Conservation (phyloP, 2,329 filamentous ascomycete genomes). For the Ascochyta clinopodiicola region DNA sequence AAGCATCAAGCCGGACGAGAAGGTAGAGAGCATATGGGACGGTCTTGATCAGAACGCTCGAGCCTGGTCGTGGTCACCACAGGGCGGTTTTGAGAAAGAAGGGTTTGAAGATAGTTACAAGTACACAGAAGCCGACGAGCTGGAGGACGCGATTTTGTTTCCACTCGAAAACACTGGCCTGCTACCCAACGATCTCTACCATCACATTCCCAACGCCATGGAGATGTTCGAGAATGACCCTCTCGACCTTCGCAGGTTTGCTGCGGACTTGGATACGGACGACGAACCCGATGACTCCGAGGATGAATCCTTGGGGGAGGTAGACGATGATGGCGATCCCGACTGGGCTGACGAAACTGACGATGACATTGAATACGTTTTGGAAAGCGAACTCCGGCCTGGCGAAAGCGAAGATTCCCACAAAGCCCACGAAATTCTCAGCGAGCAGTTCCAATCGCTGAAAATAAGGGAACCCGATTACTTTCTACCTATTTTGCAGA, state of each 20-base stretch:
- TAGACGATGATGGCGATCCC: conserved; percentile 10
- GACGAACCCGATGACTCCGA: conserved; percentile 22
- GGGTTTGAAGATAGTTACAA: conserved; percentile 30
- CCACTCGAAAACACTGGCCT: conserved; percentile 41
- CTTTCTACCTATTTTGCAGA: conserved; percentile 22
- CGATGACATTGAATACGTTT: conserved; percentile 10
- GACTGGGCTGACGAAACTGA: conserved; percentile 18
- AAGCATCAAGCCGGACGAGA: conserved; percentile 47
- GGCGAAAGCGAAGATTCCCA: conserved; percentile 18
- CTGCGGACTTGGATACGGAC: conserved; percentile 27
- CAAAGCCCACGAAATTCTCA: conserved; percentile 13
- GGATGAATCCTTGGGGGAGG: conserved; percentile 17
- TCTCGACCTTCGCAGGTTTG: conserved; percentile 24
- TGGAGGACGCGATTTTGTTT: conserved; percentile 53
- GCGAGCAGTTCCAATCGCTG: conserved; percentile 13
- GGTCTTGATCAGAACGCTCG: conserved; percentile 28
- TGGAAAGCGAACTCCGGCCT: conserved; percentile 4
- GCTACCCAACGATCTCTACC: conserved; percentile 28
- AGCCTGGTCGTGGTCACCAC: conserved; percentile 14
- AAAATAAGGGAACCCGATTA: conserved; percentile 16
- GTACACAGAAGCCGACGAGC: conserved; percentile 51
- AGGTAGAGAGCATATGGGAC: conserved; percentile 45
- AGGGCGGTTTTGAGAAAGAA: conserved; percentile 16
- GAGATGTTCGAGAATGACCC: conserved; percentile 31
- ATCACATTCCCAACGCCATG: conserved; percentile 25